Conservation (phyloP, 176 grass and related monocot genomes). For the Alopecurus myosuroides region DNA sequence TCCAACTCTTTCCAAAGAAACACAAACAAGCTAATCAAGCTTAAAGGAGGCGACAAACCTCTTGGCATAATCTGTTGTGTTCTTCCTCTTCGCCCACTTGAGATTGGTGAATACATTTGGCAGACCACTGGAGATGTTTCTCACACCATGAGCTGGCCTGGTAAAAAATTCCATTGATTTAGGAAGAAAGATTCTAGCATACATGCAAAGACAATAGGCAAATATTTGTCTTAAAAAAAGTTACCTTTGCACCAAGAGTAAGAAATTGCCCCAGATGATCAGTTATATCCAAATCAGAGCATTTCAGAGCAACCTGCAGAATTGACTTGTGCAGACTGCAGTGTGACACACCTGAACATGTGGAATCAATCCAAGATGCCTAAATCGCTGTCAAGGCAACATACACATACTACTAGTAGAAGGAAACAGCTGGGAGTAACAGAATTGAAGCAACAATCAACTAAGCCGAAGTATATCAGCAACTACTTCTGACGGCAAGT, state of each 20-base stretch:
- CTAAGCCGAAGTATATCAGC: not conserved
- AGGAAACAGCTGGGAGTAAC: not conserved
- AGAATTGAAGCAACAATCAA: not conserved
- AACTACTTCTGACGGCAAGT: not conserved
- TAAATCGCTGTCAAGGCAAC: constrained; percentile 47
- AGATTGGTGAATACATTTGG: constrained; percentile 37
- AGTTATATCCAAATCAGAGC: constrained; percentile 33
- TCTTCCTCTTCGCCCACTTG: constrained; percentile 50
- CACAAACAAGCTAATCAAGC: not conserved
- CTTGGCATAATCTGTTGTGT: constrained; percentile 42
- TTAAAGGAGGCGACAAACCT: constrained; percentile 55
- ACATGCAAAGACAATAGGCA: not conserved
- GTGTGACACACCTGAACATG: constrained; percentile 52
- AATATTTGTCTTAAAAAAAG: not conserved
- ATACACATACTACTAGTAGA: not conserved
- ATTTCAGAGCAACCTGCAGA: constrained; percentile 71
- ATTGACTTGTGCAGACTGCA: constrained; percentile 69
- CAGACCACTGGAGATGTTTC: constrained; percentile 47
- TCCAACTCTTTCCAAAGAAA: not conserved
- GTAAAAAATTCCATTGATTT: not conserved
- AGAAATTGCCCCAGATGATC: constrained; percentile 45
- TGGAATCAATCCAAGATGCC: constrained; percentile 72
- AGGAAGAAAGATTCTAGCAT: not conserved
- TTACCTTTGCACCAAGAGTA: constrained; percentile 63
- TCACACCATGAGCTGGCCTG: constrained; percentile 81